Base-by-base conservation (phyloP, 2,329 filamentous ascomycete genomes). In the Remersonia thermophila region DNA sequence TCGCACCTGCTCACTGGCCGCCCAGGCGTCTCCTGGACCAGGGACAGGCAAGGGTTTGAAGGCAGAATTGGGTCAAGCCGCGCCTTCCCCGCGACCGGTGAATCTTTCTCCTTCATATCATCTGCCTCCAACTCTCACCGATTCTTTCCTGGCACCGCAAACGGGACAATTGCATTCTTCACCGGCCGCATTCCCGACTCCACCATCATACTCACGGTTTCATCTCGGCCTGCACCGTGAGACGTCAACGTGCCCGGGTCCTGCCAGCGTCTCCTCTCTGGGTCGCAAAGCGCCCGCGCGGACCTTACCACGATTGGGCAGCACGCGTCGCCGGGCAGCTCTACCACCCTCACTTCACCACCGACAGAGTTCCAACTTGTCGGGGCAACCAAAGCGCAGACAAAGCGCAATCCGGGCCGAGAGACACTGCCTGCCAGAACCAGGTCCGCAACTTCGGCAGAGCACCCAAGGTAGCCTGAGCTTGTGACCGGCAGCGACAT, bases 1-100 rank as follows among this genome's bases (percentile, higher is more conserved):
- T n/a, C n/a, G n/a, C n/a, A n/a, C n/a, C n/a, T n/a, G n/a, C n/a
- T n/a, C n/a, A n/a, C n/a, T n/a, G n/a, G n/a, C n/a, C n/a, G n/a
- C n/a, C n/a, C n/a, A n/a, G n/a, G n/a, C n/a, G n/a, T n/a, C n/a
- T n/a, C n/a, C n/a, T n/a, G n/a, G n/a, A n/a, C n/a, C n/a, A n/a
- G n/a, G n/a, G n/a, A n/a, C n/a, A 14, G 20, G 20, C 37, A 29
- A 32, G 39, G 30, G 23, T 36, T 28, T 27, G 30, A 35, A 18
- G 34, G 38, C 35, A 44, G 38, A 33, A 39, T 36, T 38, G 43
- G 46, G 36, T 39, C 41, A 43, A 38, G 40, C 45, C 39, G 41
- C 43, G 31, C 37, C 39, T 44, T 44, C 31, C 42, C 43, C 43
- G 40, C 40, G 43, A 50, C 48, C 48, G 48, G 48, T 50, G 47